phyloP scores from a whole-genome alignment of 352 stramenopile species.

The Phytophthora uliginosa region DNA sequence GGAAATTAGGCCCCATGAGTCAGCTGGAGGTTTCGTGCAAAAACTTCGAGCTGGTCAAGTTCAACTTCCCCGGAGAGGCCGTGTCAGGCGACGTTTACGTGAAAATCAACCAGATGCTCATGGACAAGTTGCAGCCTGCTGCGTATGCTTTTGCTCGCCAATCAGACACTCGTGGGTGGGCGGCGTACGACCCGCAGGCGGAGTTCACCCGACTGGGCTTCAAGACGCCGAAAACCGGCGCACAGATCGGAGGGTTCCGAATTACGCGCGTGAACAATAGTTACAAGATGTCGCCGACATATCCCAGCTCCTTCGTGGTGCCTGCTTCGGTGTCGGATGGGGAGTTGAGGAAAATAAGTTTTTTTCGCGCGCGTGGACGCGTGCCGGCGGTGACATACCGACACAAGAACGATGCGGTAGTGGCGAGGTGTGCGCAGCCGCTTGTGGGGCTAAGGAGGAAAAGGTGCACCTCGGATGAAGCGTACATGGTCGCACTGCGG shows the following conservation, averaged over 20 bases:
- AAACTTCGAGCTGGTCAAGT: conserved; percentile 87
- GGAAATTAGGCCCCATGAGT: conserved; percentile 58
- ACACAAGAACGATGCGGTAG: conserved; percentile 90
- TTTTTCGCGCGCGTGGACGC: conserved; percentile 94
- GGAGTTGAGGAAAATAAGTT: conserved; percentile 87
- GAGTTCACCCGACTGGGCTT: conserved; percentile 78
- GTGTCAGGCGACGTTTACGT: conserved; percentile 78
- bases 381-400: conserved; percentile 94
- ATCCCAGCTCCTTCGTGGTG: conserved; percentile 90
- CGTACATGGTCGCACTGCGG: conserved; percentile 67
- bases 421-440: conserved; percentile 95
- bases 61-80: conserved; percentile 75
- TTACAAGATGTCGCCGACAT: conserved; percentile 87
- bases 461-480: conserved; percentile 93
- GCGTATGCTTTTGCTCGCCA: conserved; percentile 56
- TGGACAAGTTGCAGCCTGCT: conserved; percentile 56
- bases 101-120: conserved; percentile 70
- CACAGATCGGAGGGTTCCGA: conserved; percentile 65
- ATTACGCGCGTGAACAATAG: conserved; percentile 78
- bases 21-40: conserved; percentile 89
- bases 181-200: conserved; percentile 56
- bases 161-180: conserved; percentile 64
- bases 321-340: conserved; percentile 93
- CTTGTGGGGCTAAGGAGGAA: conserved; percentile 96
- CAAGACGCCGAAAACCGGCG: conserved; percentile 43